Evolutionary conservation across 2,329 filamentous ascomycete genomes (phyloP).

Genomic region (Claviceps fusiformis): DNA sequence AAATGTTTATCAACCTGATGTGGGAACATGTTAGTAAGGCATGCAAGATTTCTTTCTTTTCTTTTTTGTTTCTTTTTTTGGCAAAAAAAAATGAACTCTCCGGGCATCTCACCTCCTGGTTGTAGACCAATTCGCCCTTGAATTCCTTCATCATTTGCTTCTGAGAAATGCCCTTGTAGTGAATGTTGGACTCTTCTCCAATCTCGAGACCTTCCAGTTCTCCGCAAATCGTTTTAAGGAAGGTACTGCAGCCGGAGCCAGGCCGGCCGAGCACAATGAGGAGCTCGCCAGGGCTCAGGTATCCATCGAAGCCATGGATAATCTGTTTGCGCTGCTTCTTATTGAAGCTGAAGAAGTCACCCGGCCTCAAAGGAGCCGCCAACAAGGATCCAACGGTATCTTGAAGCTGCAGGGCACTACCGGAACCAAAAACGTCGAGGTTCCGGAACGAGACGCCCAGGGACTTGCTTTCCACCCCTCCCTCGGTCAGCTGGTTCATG

Average conservation of each 20-base stretch:
- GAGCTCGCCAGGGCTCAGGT: conserved; percentile 52
- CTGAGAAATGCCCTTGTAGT: conserved; percentile 49
- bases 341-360: conserved; percentile 38
- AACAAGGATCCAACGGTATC: conserved; percentile 49
- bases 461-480: conserved; percentile 37
- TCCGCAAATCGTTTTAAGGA: conserved; percentile 48
- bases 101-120: conserved; percentile 43
- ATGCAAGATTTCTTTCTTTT: not conserved
- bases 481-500: conserved; percentile 32
- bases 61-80: too few relatives aligned
- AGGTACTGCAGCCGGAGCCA: conserved; percentile 48
- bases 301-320: conserved; percentile 48
- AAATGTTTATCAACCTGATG: conserved; percentile 55
- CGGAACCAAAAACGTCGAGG: conserved; percentile 53
- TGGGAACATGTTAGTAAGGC: not conserved
- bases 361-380: conserved; percentile 40
- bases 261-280: conserved; percentile 56
- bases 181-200: conserved; percentile 35
- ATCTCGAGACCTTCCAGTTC: conserved; percentile 45
- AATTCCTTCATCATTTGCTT: conserved; percentile 44
- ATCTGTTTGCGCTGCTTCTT: conserved; percentile 42
- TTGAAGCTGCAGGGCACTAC: conserved; percentile 54
- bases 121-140: conserved; percentile 56
- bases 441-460: conserved; percentile 52
- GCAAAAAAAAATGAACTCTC: not conserved